Base-by-base conservation (phyloP, 306 rosid species). In the Vigna hirtella region DNA sequence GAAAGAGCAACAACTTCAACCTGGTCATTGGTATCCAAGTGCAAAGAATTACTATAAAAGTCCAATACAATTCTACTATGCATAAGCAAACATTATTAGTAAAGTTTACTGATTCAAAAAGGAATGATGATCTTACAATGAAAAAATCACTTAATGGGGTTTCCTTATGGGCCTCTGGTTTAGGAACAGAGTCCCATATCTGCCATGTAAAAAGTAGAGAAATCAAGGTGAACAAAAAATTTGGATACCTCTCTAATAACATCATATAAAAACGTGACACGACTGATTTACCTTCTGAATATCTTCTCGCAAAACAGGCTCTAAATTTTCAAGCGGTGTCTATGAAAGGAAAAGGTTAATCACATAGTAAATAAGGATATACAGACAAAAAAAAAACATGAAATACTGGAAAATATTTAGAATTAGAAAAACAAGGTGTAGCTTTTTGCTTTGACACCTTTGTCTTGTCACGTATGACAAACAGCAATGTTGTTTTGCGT, bases 131-230 rank as follows among this genome's bases (percentile, higher is more conserved):
- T 85, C 78, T 74, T 85, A 93, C 98, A 62, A 91, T 91, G 74
- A 93, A 93, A 86, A 93, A 93, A 79, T 91, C 97, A 74, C 93
- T 91, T 52, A 91, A 83, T 9, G 90, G 97, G 76, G 97, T 91
- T 68, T 91, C 93, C 73, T 74, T 85, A 82, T 88, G 93, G 38
- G 90, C 94, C 9, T 83, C 80, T 69, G 98, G 98, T 84, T 93
- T 93, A 43, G 93, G 98, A 85, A 93, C 96, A 11, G 93, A 83
- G 59, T 91, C 96, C 97, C 98, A 93, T 82, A 93, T 93, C 98
- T 93, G 90, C 79, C 78, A 14, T 32, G 80, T 51, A 59, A 78
- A 66, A 70, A 70, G 47, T 34, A 58, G 48, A 80, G 24, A 71
- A n/a, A 72, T 48, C 70, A 65, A 56, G 36, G 59, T 49, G 55